Conservation (phyloP, 2,329 filamentous ascomycete species). For the Dothidotthia symphoricarpi region DNA sequence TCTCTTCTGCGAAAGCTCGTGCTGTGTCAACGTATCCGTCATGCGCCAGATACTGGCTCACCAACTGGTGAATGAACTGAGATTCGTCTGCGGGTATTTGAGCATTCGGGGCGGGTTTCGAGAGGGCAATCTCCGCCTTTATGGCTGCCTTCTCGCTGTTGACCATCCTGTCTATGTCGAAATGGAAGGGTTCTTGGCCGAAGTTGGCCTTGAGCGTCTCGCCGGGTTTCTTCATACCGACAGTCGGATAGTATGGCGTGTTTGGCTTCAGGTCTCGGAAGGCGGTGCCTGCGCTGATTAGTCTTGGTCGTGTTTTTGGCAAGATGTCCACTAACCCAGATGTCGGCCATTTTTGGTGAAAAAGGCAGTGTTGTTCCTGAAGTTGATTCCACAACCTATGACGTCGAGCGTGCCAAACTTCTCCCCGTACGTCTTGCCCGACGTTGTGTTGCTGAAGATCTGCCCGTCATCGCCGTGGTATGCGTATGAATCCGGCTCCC, state of each 20-base stretch:
- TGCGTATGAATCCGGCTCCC: constrained; percentile 65
- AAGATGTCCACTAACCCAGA: constrained; percentile 25
- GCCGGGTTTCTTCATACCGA: constrained; percentile 65
- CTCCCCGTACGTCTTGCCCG: constrained; percentile 59
- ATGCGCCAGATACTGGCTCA: constrained; percentile 86
- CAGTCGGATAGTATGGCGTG: constrained; percentile 62
- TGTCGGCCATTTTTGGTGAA: constrained; percentile 65
- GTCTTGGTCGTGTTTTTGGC: neutral
- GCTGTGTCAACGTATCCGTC: constrained; percentile 96
- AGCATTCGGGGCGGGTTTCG: constrained; percentile 18
- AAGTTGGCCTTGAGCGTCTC: constrained; percentile 62
- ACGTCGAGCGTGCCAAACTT: constrained; percentile 60
- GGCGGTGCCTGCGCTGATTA: constrained; percentile 58
- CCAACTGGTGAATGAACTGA: constrained; percentile 75
- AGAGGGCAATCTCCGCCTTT: constrained; percentile 32
- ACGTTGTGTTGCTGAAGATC: constrained; percentile 59
- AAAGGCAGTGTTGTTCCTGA: constrained; percentile 60
- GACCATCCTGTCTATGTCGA: constrained; percentile 85
- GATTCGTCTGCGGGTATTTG: constrained; percentile 61
- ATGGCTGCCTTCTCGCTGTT: constrained; percentile 37
- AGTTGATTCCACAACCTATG: constrained; percentile 65
- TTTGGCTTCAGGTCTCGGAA: constrained; percentile 65
- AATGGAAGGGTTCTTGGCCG: constrained; percentile 74
- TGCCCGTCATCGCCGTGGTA: constrained; percentile 67
- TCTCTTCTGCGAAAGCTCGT: constrained; percentile 79